These are phyloP conservation scores for Lodderomyces jiufengensis DNA, from an alignment of 1,139 yeast species.

Conservation along the genomic window DNA sequence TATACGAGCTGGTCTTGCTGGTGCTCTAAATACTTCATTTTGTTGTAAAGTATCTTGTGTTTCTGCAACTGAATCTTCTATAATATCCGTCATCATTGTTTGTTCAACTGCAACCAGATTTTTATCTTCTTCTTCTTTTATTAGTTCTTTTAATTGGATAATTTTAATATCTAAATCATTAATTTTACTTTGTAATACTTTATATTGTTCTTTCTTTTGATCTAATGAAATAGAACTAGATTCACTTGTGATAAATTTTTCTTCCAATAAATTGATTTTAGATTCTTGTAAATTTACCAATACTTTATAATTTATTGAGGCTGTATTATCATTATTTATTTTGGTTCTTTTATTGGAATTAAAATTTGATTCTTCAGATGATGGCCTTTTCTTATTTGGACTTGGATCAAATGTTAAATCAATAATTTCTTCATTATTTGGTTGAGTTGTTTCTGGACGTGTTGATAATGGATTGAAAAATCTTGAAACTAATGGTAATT, in stretches of 20 bases:
- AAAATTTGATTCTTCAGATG: neutral
- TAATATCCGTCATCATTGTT: neutral
- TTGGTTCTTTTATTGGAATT: neutral
- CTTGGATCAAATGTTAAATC: slow-evolving; percentile 8
- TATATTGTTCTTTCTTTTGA: slow-evolving; percentile 26
- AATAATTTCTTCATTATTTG: slow-evolving; percentile 3
- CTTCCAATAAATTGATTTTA: slow-evolving; percentile 25
- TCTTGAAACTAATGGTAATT: slow-evolving; percentile 2
- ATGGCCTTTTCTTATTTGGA: slow-evolving; percentile 5
- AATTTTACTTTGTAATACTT: slow-evolving; percentile 21
- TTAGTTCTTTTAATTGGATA: neutral
- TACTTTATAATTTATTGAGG: slow-evolving; percentile 1
- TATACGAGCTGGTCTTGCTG: slow-evolving; percentile 6
- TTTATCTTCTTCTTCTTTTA: neutral
- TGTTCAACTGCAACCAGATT: neutral
- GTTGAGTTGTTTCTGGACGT: neutral
- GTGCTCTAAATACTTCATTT: slow-evolving; percentile 5
- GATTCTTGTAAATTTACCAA: slow-evolving; percentile 20
- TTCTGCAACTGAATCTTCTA: slow-evolving; percentile 4
- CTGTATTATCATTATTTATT: neutral
- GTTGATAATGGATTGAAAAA: slow-evolving; percentile 2
- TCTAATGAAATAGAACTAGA: slow-evolving; percentile 36
- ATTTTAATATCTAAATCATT: slow-evolving; percentile 12
- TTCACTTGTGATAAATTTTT: slow-evolving; percentile 27
- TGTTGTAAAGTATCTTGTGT: neutral